Evolutionary conservation across 1,139 yeast genomes (phyloP).

Genomic region (Magnusiomyces sp.): DNA sequence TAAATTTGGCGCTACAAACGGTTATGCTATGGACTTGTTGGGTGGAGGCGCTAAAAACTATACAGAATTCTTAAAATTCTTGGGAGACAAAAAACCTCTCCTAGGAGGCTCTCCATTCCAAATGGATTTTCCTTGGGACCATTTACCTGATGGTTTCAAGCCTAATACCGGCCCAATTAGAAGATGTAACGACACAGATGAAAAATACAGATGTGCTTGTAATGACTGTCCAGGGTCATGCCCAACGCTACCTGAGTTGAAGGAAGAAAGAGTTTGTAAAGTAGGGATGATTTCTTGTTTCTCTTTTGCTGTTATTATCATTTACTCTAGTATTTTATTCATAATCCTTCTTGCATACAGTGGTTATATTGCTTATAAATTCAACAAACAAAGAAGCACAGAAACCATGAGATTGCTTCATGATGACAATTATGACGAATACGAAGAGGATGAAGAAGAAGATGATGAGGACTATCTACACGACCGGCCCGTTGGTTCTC

Average conservation of each 20-base stretch:
- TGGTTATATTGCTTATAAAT: slow-evolving; percentile 13
- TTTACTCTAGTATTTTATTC: slow-evolving; percentile 41
- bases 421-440: slow-evolving; percentile 23
- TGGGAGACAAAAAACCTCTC: slow-evolving; percentile 90
- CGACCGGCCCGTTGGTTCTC: too few relatives aligned
- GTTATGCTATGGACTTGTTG: slow-evolving; percentile 90
- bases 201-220: slow-evolving; percentile 69
- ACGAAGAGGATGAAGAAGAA: slow-evolving; percentile 16
- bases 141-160: slow-evolving; percentile 25
- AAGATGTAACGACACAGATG: slow-evolving; percentile 53
- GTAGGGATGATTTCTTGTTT: slow-evolving; percentile 66
- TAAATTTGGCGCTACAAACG: slow-evolving; percentile 90
- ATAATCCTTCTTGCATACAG: slow-evolving; percentile 35
- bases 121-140: slow-evolving; percentile 59
- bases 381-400: slow-evolving; percentile 14
- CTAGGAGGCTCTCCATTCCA: slow-evolving; percentile 96
- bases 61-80: slow-evolving; percentile 64
- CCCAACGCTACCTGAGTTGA: slow-evolving; percentile 49
- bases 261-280: slow-evolving; percentile 37
- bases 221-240: slow-evolving; percentile 72
- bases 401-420: slow-evolving; percentile 19
- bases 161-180: slow-evolving; percentile 35
- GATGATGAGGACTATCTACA: too few relatives aligned
- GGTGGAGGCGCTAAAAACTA: slow-evolving; percentile 91
- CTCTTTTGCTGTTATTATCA: slow-evolving; percentile 50